These are phyloP conservation scores for Oenanthe javanica DNA, from an alignment of 140 eudicot species.

Conservation along the genomic window DNA sequence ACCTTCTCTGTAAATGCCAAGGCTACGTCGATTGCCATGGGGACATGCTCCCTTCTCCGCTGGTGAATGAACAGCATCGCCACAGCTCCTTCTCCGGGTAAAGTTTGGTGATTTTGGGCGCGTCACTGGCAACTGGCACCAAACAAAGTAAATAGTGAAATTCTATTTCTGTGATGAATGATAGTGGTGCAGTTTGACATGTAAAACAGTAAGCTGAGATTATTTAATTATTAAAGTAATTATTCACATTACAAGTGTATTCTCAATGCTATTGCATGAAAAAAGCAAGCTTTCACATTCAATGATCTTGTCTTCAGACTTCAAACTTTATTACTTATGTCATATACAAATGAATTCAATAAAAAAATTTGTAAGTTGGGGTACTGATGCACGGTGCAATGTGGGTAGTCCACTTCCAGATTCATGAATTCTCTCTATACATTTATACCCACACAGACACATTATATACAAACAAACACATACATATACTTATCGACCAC, in stretches of 20 bases:
- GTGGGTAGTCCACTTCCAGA: not conserved
- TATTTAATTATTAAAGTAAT: not conserved
- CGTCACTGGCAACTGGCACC: slow-evolving; percentile 64
- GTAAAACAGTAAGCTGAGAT: not conserved
- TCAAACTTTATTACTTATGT: not conserved
- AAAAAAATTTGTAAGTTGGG: not conserved
- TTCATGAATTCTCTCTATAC: not conserved
- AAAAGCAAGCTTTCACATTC: not conserved
- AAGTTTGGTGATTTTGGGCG: slow-evolving; percentile 84
- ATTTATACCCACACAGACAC: not conserved
- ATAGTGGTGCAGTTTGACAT: not conserved
- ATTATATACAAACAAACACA: not conserved
- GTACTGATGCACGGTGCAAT: not conserved
- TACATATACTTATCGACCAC: not conserved
- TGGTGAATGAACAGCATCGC: slow-evolving; percentile 47
- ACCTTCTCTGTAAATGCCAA: slow-evolving; percentile 45
- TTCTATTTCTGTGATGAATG: not conserved
- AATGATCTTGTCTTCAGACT: not conserved
- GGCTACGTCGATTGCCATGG: slow-evolving; percentile 47
- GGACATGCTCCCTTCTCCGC: slow-evolving; percentile 35
- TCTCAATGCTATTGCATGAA: not conserved
- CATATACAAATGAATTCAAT: not conserved
- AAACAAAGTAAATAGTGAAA: not conserved
- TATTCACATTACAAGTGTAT: not conserved
- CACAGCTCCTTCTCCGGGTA: slow-evolving; percentile 68